These are phyloP conservation scores for Sporisorium graminicola DNA, from an alignment of 1,284 basidiomycete genomes.

Conservation along the genomic window DNA sequence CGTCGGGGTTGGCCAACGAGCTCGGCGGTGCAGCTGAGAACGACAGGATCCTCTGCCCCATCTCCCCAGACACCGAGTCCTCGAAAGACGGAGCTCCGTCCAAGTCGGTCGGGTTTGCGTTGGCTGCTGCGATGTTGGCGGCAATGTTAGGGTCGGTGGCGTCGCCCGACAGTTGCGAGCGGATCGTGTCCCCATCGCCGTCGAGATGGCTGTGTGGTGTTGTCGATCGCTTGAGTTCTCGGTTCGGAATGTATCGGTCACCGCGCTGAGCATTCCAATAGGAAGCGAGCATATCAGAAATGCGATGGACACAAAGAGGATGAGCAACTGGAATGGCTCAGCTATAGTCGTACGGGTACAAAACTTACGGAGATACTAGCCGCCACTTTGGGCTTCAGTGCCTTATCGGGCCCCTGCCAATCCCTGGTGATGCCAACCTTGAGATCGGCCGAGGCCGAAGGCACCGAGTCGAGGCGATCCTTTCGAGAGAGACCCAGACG, in stretches of 20 bases:
- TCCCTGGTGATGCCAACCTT: conserved; percentile 57
- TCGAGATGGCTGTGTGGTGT: conserved; percentile 48
- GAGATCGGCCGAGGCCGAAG: conserved; percentile 30
- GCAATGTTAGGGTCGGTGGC: conserved; percentile 48
- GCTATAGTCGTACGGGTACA: not conserved
- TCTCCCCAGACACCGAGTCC: conserved; percentile 67
- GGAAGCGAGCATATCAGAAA: not conserved
- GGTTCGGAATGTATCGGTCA: conserved; percentile 66
- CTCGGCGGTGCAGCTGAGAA: conserved; percentile 71
- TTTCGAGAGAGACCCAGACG: conserved; percentile 35
- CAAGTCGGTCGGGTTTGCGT: conserved; percentile 56
- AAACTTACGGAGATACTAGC: conserved; percentile 46
- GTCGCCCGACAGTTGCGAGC: conserved; percentile 37
- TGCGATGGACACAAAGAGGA: not conserved
- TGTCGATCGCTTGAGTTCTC: conserved; percentile 54
- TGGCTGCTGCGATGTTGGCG: conserved; percentile 55
- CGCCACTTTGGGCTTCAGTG: conserved; percentile 40
- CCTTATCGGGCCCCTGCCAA: conserved; percentile 59
- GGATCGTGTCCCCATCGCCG: conserved; percentile 56
- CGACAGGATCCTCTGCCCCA: conserved; percentile 70
- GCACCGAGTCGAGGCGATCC: conserved; percentile 52
- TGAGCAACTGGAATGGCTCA: not conserved
- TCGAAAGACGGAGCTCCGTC: conserved; percentile 56
- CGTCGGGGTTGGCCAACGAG: conserved; percentile 68
- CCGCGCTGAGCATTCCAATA: conserved; percentile 44